Evolutionary conservation across 345 rosid species (phyloP), one percentile per base, ranked within the genome.

Genomic region (Camelina sativa): DNA sequence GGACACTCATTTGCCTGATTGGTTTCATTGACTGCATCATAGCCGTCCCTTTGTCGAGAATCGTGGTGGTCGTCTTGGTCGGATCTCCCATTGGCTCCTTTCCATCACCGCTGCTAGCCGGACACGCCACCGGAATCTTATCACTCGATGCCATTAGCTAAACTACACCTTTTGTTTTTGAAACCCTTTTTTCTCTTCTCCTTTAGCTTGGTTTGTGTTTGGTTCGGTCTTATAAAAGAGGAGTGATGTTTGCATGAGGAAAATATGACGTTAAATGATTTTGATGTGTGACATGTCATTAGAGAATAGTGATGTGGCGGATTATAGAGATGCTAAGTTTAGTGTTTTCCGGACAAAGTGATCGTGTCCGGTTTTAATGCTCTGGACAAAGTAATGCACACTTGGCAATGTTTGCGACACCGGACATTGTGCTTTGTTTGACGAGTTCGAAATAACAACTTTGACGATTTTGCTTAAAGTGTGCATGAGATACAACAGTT

Each of bases 1-100:
- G 90, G 51, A 87, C 91, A 69, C 71, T 81, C 62, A 85, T 83
- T 76, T 87, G 83, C 71, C 80, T 89, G n/a, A 89, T 76, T 10
- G 93, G 93, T 69, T 85, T 93, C 80, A 86, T 44, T 0, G 90
- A 80, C 81, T 87, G 95, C 83, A 90, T n/a, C 89, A 89, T 79
- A 60, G 80, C 69, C 28, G 93, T 80, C 11, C 91, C 91, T 67
- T 79, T 81, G 74, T 84, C 91, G 0, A 89, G 62, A 34, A 85
- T 38, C 32, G 74, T 57, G 11, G 87, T 90, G 8, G 71, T 83
- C 57, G 75, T 75, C 62, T 89, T 75, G 84, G 85, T 83, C 8
- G 87, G 81, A 64, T 80, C 50, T 52, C 91, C 96, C 67, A 76
- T 70, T 2, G 76, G 76, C 62, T 77, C 80, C 9, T 71, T 71